Conservation (phyloP, 306 rosid species). For the Ormosia semicastrata region DNA sequence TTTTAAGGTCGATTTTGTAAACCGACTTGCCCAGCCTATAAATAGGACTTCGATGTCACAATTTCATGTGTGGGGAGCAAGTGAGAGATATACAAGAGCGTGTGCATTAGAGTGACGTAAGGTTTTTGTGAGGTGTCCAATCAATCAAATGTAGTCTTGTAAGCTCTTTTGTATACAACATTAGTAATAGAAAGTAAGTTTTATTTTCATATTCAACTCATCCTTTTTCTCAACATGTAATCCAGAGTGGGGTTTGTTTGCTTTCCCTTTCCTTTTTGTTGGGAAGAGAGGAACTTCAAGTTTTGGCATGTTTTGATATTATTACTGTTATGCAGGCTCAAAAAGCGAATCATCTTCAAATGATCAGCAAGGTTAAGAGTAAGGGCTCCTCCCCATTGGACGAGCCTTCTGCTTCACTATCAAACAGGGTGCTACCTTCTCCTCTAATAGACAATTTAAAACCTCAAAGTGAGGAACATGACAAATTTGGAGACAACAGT, state of each 20-base stretch:
- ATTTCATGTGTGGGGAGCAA: too few relatives aligned
- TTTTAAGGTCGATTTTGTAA: too few relatives aligned
- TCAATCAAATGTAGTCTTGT: too few relatives aligned
- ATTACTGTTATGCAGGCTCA: slow-evolving; percentile 52
- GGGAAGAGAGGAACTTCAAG: slow-evolving; percentile 5
- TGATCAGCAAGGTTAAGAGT: slow-evolving; percentile 51
- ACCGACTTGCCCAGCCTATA: too few relatives aligned
- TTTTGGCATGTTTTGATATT: slow-evolving; percentile 24
- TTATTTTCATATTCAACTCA: too few relatives aligned
- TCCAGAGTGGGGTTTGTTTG: not conserved
- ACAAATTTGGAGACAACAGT: slow-evolving; percentile 18
- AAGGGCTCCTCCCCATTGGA: slow-evolving; percentile 34
- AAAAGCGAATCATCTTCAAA: slow-evolving; percentile 70
- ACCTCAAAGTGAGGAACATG: slow-evolving; percentile 20
- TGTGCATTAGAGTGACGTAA: too few relatives aligned
- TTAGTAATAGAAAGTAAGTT: too few relatives aligned
- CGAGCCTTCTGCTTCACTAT: slow-evolving; percentile 26
- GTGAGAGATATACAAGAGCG: too few relatives aligned
- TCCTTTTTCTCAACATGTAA: not conserved
- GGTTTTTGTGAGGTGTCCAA: too few relatives aligned
- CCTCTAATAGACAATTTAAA: slow-evolving; percentile 14
- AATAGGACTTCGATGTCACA: too few relatives aligned
- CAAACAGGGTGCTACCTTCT: slow-evolving; percentile 20
- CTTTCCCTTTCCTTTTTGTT: not conserved
- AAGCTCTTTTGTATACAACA: too few relatives aligned